phyloP scores from a whole-genome alignment of 2,329 filamentous ascomycete genomes.

The Monilinia laxa region DNA sequence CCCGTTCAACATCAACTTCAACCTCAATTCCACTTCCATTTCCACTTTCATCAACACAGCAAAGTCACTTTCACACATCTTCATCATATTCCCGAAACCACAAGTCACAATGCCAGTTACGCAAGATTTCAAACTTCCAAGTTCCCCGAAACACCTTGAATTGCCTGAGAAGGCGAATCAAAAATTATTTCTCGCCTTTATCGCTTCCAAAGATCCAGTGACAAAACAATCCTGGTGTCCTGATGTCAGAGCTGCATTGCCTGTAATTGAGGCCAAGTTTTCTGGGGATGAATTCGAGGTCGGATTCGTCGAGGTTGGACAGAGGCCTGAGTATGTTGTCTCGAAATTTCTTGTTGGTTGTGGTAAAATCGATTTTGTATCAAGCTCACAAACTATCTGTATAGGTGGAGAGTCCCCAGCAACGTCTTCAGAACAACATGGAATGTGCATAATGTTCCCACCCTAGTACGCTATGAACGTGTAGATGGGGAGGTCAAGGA shows the following conservation, averaged over 20 bases:
- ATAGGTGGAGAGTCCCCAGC: conserved; percentile 6
- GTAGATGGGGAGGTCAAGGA: neutral
- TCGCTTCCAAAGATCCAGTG: neutral
- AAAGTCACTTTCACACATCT: too few species aligned
- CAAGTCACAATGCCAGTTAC: too few species aligned
- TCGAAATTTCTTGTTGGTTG: neutral
- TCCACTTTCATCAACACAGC: too few species aligned
- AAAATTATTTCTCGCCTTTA: too few species aligned
- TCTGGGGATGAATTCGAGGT: neutral
- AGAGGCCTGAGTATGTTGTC: neutral
- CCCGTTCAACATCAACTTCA: too few species aligned
- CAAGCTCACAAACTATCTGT: neutral
- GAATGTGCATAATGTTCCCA: conserved; percentile 8
- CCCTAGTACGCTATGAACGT: neutral
- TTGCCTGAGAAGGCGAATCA: too few species aligned
- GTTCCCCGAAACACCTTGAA: too few species aligned
- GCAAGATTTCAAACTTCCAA: too few species aligned
- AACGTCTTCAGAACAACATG: conserved; percentile 6
- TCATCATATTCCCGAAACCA: too few species aligned
- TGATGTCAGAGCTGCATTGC: neutral
- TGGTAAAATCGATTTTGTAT: neutral
- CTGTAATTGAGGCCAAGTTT: neutral
- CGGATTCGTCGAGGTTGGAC: neutral
- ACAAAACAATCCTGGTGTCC: neutral
- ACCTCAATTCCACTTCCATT: too few species aligned